Percentiles rank a stretch among this genome's conserved stretches.
Conservation (phyloP, 2,329 filamentous ascomycete genomes). For the Calonectria ilicicola region DNA sequence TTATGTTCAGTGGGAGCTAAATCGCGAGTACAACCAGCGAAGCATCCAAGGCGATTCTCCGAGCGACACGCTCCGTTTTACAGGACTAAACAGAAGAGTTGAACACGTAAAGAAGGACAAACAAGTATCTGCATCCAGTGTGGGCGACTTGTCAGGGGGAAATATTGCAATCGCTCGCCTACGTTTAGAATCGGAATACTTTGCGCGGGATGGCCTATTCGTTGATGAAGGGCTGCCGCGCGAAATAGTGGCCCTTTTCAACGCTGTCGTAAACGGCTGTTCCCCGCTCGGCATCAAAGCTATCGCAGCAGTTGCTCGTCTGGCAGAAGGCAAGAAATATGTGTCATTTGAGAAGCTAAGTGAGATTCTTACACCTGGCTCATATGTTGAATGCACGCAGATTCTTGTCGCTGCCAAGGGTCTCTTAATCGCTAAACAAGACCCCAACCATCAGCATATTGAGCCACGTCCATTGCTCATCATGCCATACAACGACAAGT, state of each 20-base stretch:
- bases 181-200: neutral
- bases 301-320: neutral
- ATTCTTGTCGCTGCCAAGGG: neutral
- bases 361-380: neutral
- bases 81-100: neutral
- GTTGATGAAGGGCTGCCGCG: neutral
- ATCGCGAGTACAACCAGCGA: neutral
- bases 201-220: neutral
- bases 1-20: neutral
- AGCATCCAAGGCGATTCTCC: neutral
- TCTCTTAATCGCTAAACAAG: neutral
- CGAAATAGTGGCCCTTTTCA: neutral
- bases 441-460: too few species aligned
- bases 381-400: neutral
- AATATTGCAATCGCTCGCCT: neutral
- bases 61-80: too few species aligned
- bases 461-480: neutral
- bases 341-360: neutral
- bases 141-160: neutral
- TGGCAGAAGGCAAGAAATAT: neutral
- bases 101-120: neutral
- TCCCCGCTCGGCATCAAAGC: neutral
- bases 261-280: neutral
- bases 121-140: neutral
- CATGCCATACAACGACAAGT: neutral